These are phyloP conservation scores for Botryotinia convoluta DNA, from an alignment of 2,329 filamentous ascomycete species.

Conservation along the genomic window DNA sequence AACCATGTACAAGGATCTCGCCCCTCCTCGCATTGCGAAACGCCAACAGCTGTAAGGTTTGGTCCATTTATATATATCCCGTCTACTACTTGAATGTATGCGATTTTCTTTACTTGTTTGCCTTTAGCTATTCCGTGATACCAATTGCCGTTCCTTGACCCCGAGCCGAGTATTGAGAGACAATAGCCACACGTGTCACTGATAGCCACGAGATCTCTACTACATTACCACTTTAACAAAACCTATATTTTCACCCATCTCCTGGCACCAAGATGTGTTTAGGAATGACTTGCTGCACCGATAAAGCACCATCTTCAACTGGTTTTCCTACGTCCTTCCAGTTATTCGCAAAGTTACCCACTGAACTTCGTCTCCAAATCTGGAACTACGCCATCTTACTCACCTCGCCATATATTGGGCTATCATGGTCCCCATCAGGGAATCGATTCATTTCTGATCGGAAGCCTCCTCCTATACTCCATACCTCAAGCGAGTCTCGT, in stretches of 20 bases:
- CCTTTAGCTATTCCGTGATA: neutral
- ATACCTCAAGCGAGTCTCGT: slow-evolving; percentile 16
- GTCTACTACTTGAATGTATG: neutral
- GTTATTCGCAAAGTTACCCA: slow-evolving; percentile 11
- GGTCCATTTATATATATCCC: slow-evolving; percentile 7
- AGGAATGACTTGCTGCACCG: slow-evolving; percentile 5
- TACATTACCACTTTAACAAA: neutral
- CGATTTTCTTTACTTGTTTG: neutral
- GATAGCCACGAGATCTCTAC: neutral
- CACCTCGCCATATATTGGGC: slow-evolving; percentile 8
- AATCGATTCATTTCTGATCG: slow-evolving; percentile 9
- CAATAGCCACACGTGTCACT: slow-evolving; percentile 4
- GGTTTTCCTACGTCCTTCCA: neutral
- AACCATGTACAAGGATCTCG: slow-evolving; percentile 8
- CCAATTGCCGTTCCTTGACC: neutral
- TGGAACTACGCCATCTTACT: slow-evolving; percentile 11
- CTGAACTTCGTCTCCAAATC: slow-evolving; percentile 10
- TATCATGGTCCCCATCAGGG: neutral
- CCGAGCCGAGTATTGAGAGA: neutral
- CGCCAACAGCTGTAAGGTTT: slow-evolving; percentile 8
- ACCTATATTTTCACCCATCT: neutral
- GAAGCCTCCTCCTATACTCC: slow-evolving; percentile 7
- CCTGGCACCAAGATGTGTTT: slow-evolving; percentile 5
- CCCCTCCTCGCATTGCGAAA: slow-evolving; percentile 4
- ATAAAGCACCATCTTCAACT: neutral